These are phyloP conservation scores for Xylaria grammica DNA, from an alignment of 495 filamentous ascomycete genomes.

Conservation along the genomic window DNA sequence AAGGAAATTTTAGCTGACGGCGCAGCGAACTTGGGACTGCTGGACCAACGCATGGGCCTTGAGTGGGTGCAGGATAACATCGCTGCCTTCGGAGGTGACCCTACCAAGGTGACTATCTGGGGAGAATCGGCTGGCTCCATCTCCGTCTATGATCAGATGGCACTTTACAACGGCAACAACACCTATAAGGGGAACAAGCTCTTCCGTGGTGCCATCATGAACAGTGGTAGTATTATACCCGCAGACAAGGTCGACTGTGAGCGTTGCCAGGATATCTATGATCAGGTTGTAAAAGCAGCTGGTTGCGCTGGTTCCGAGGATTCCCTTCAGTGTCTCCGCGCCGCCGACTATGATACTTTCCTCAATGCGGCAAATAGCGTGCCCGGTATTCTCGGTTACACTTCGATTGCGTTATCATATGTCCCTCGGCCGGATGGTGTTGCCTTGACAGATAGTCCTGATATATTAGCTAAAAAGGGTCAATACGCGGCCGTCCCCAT, in stretches of 20 bases:
- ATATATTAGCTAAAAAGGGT: conserved; percentile 51
- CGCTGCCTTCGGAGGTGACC: conserved; percentile 69
- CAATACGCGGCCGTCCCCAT: conserved; percentile 63
- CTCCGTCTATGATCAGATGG: conserved; percentile 73
- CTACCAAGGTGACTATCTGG: conserved; percentile 71
- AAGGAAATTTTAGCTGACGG: conserved; percentile 70
- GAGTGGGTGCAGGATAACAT: conserved; percentile 72
- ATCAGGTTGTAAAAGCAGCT: conserved; percentile 62
- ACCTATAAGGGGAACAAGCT: conserved; percentile 71
- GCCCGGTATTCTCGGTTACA: conserved; percentile 66
- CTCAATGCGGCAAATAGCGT: conserved; percentile 71
- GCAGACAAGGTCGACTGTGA: conserved; percentile 66
- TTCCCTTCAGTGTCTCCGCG: conserved; percentile 68
- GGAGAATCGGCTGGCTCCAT: conserved; percentile 76
- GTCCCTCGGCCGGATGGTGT: conserved; percentile 69
- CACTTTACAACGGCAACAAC: conserved; percentile 69
- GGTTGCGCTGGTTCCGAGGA: conserved; percentile 63
- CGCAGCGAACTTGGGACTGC: conserved; percentile 63
- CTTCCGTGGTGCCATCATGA: conserved; percentile 75
- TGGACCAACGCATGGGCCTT: conserved; percentile 70
- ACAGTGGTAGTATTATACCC: conserved; percentile 69
- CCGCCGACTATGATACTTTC: conserved; percentile 62
- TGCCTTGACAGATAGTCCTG: conserved; percentile 60
- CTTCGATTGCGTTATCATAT: conserved; percentile 66
- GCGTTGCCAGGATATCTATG: conserved; percentile 68